Evolutionary conservation across 2,329 filamentous ascomycete genomes (phyloP).

Genomic region (Seiridium unicorne): DNA sequence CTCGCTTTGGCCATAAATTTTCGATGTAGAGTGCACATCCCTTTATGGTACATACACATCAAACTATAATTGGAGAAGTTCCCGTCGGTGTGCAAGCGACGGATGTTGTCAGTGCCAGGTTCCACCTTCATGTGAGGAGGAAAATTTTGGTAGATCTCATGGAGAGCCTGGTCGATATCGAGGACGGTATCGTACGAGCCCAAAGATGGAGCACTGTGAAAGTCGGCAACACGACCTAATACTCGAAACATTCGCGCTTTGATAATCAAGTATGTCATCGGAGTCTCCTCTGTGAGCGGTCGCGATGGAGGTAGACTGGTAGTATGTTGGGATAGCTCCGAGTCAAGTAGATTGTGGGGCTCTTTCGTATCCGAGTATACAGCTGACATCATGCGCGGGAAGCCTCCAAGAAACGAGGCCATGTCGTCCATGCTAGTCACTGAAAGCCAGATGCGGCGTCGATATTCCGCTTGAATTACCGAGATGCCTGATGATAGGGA

Average conservation of each 20-base stretch:
- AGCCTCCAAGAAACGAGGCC: slow-evolving; percentile 49
- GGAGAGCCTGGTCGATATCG: slow-evolving; percentile 38
- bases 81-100: not conserved
- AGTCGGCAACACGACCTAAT: slow-evolving; percentile 47
- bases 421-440: slow-evolving; percentile 49
- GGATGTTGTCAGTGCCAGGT: not conserved
- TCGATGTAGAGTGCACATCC: slow-evolving; percentile 47
- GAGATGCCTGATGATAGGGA: slow-evolving; percentile 31
- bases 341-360: slow-evolving; percentile 52
- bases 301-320: slow-evolving; percentile 44
- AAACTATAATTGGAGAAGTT: slow-evolving; percentile 45
- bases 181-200: slow-evolving; percentile 18
- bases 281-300: slow-evolving; percentile 46
- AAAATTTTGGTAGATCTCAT: slow-evolving; percentile 13
- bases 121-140: not conserved
- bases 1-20: slow-evolving; percentile 37
- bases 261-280: slow-evolving; percentile 49
- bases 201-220: slow-evolving; percentile 11
- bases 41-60: slow-evolving; percentile 49
- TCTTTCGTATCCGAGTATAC: slow-evolving; percentile 46
- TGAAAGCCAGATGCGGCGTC: slow-evolving; percentile 35
- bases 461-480: slow-evolving; percentile 46
- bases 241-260: slow-evolving; percentile 46
- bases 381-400: slow-evolving; percentile 46
- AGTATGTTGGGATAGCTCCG: slow-evolving; percentile 50